These are phyloP conservation scores for Fistulinella prunicolor DNA, from an alignment of 768 basidiomycete species.

Conservation along the genomic window DNA sequence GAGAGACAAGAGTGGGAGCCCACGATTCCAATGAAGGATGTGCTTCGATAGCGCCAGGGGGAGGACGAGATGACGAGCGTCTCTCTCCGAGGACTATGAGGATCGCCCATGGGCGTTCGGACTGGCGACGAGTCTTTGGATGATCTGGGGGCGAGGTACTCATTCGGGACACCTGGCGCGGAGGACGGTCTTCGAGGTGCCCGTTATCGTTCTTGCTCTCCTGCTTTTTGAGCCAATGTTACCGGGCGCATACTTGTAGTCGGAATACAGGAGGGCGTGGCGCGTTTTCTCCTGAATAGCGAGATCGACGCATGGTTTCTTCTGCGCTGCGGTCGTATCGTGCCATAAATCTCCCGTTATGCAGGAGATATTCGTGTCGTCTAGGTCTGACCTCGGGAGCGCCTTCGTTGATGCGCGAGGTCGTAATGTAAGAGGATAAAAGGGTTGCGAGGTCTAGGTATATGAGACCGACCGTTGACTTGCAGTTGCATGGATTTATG, in stretches of 20 bases:
- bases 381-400: slow-evolving; percentile 51
- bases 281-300: slow-evolving; percentile 47
- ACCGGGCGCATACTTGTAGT: slow-evolving; percentile 41
- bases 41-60: slow-evolving; percentile 30
- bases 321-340: slow-evolving; percentile 45
- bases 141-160: slow-evolving; percentile 1
- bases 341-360: slow-evolving; percentile 68
- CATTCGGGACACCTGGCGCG: slow-evolving; percentile 11
- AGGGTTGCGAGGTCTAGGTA: slow-evolving; percentile 72
- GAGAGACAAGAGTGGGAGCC: slow-evolving; percentile 21
- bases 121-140: slow-evolving; percentile 6
- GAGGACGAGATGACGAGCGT: slow-evolving; percentile 44
- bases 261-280: slow-evolving; percentile 41
- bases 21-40: slow-evolving; percentile 14
- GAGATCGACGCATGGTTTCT: slow-evolving; percentile 49
- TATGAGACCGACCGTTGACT: slow-evolving; percentile 40
- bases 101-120: slow-evolving; percentile 24
- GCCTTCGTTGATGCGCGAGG: slow-evolving; percentile 60
- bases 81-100: slow-evolving; percentile 23
- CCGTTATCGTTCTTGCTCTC: slow-evolving; percentile 15
- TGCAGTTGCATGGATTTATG: slow-evolving; percentile 11
- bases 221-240: slow-evolving; percentile 19
- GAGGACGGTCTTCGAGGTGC: slow-evolving; percentile 6
- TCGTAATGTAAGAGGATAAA: slow-evolving; percentile 81
- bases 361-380: slow-evolving; percentile 67